Evolutionary conservation across 768 basidiomycete species (phyloP), one percentile per base, ranked within the genome.

Genomic region (Russula dissimulans): DNA sequence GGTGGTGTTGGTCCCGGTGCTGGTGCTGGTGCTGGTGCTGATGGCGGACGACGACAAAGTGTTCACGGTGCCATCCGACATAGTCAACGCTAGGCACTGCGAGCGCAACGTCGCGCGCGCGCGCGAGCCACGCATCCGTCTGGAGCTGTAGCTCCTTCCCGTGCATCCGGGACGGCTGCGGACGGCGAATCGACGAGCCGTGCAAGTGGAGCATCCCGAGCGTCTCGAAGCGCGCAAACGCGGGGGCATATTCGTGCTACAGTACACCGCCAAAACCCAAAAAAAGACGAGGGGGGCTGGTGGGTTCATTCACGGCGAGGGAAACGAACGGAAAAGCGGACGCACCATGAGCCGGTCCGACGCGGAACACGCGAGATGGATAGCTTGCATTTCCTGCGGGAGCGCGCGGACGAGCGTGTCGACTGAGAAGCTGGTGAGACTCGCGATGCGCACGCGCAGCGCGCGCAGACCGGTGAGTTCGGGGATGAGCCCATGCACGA

Each of bases 61-160:
- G 82, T 71, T 85, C 85, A 42, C 83, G 82, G 69, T 86, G 82
- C 84, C 84, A 86, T n/a, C 85, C 85, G 1, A 86, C 69, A 62
- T 85, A 86, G 70, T 86, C 85, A 34, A 86, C 67, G 29, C 77
- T 76, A 4, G 79, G 80, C 0, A 86, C 64, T 31, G 70, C 69
- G 4, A 71, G 69, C 1, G 84, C 83, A 55, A 86, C 76, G 63
- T 73, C 75, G 32, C 79, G 73, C 49, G 79, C 82, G 56, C 72
- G 75, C 34, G 76, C 74, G 41, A 75, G 72, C 83, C 84, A 85
- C 18, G 77, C 53, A 29, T 81, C 81, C 5, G 81, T 83, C 67
- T 85, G 81, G 18, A 81, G 66, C 61, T 75, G 76, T 60, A 79
- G 81, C 44, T 84, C 82, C 65, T 81, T 83, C 66, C 83, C 83